A percentile compares a stretch with the other conserved stretches of the same genome.
Conservation (phyloP, 805 yeast species). For the Schwanniomyces pseudopolymorphus region DNA sequence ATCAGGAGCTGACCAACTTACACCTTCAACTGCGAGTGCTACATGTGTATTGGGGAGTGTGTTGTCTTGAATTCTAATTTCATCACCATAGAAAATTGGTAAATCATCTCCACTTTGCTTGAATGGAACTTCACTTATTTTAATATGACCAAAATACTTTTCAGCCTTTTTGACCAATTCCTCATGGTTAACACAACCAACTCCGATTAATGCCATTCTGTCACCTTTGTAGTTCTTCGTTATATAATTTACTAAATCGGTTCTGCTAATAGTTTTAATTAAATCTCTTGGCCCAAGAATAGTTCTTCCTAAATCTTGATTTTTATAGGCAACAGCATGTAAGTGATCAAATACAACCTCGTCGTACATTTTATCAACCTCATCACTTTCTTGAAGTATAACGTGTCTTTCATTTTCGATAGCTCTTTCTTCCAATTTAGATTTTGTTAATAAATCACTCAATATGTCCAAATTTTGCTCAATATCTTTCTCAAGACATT, state of each 20-base stretch:
- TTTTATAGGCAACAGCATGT: constrained; percentile 87
- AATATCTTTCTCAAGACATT: constrained; percentile 76
- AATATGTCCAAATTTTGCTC: constrained; percentile 84
- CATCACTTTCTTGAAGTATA: constrained; percentile 93
- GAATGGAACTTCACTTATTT: constrained; percentile 59
- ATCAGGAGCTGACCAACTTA: constrained; percentile 94
- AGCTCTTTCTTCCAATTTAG: constrained; percentile 77
- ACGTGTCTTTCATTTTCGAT: constrained; percentile 96
- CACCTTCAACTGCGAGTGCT: constrained; percentile 96
- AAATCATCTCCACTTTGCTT: constrained; percentile 72
- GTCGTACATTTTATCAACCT: constrained; percentile 97
- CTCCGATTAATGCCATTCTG: constrained; percentile 97
- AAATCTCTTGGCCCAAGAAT: constrained; percentile 92
- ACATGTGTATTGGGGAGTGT: constrained; percentile 86
- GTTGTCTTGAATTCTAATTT: constrained; percentile 78
- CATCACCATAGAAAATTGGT: constrained; percentile 84
- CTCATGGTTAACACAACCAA: constrained; percentile 90
- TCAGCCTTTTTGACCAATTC: constrained; percentile 76
- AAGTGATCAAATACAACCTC: constrained; percentile 97
- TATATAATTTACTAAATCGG: constrained; percentile 79
- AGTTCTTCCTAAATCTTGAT: constrained; percentile 94
- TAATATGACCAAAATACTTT: constrained; percentile 71
- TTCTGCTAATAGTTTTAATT: constrained; percentile 74
- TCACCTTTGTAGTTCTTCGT: constrained; percentile 88
- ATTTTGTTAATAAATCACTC: constrained; percentile 84